phyloP scores from a whole-genome alignment of 1,284 basidiomycete genomes.

The Heterobasidion parviporum region DNA sequence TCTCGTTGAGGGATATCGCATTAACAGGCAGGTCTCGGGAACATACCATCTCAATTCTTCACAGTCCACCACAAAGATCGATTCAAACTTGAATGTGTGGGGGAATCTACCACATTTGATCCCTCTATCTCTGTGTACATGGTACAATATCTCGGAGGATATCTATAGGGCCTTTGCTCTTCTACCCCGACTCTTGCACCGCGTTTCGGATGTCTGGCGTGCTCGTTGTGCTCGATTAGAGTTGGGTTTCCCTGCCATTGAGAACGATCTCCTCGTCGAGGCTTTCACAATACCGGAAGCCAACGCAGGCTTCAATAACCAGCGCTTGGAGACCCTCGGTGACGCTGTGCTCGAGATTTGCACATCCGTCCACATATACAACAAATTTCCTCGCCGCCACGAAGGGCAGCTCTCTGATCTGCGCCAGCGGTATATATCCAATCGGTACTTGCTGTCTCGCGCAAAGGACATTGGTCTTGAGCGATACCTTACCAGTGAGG shows the following conservation, averaged over 20 bases:
- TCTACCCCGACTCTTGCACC: conserved; percentile 60
- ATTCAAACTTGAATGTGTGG: neutral
- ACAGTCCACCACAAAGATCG: conserved; percentile 2
- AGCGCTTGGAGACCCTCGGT: conserved; percentile 77
- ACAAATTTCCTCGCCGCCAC: conserved; percentile 64
- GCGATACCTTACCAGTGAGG: conserved; percentile 54
- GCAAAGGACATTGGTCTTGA: conserved; percentile 60
- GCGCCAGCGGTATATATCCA: conserved; percentile 57
- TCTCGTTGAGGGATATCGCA: conserved; percentile 41
- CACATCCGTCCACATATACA: conserved; percentile 68
- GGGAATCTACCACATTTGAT: conserved; percentile 22
- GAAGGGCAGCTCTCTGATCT: conserved; percentile 72
- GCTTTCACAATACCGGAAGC: conserved; percentile 67
- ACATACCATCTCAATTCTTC: conserved; percentile 30
- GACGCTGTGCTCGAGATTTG: conserved; percentile 76
- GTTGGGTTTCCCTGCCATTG: conserved; percentile 52
- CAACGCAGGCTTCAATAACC: conserved; percentile 61
- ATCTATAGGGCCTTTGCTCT: conserved; percentile 43
- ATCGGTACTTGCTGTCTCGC: conserved; percentile 57
- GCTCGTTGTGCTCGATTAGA: conserved; percentile 38
- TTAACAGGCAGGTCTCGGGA: conserved; percentile 34
- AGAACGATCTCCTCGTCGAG: conserved; percentile 51
- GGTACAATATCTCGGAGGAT: conserved; percentile 37
- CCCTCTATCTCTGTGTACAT: conserved; percentile 45
- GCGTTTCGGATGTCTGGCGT: conserved; percentile 57